Evolutionary conservation across 2,329 filamentous ascomycete species (phyloP).

Genomic region (Cordyceps cicadae): DNA sequence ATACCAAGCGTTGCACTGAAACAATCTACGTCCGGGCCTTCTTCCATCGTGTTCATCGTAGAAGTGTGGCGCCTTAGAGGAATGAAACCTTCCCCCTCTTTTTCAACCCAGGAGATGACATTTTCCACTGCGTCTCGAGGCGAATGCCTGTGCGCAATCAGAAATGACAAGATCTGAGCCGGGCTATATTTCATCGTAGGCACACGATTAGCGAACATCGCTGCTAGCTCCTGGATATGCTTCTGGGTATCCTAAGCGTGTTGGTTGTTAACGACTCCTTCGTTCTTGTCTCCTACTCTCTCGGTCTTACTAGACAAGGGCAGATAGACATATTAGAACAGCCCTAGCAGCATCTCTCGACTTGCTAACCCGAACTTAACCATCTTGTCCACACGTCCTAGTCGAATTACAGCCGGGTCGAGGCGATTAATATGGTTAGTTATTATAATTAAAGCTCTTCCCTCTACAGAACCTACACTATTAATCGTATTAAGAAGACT

Average conservation of each 20-base stretch:
- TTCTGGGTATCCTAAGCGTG: no score
- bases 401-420: slow-evolving; percentile 55
- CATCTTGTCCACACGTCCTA: slow-evolving; percentile 53
- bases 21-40: no score
- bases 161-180: background rate
- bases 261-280: no score
- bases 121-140: slow-evolving; percentile 2
- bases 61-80: no score
- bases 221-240: no score
- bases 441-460: no score
- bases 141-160: background rate
- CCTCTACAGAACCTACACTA: no score
- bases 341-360: slow-evolving; percentile 5
- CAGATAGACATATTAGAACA: slow-evolving; percentile 6
- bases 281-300: no score
- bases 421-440: slow-evolving; percentile 57
- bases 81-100: background rate
- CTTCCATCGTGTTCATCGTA: no score
- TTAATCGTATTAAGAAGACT: no score
- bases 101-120: background rate
- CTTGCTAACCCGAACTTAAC: slow-evolving; percentile 8
- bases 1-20: no score
- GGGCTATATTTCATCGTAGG: background rate
- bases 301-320: background rate
- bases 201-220: no score